Evolutionary conservation across 305 asterid genomes (phyloP), one percentile per base, ranked within the genome.

Genomic region (Rubia occidens): DNA sequence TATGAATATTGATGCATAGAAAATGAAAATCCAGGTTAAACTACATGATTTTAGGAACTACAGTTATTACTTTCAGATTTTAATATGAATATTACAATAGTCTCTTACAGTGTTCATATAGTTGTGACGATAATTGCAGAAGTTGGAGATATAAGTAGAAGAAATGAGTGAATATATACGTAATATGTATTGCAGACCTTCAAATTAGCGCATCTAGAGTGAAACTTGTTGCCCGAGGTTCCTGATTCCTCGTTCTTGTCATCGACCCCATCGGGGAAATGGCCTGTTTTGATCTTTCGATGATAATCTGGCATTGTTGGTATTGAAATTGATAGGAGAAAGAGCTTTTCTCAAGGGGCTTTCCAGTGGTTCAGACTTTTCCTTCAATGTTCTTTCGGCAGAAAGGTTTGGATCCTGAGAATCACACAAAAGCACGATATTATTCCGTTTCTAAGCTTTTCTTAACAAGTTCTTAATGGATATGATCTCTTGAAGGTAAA

Each of bases 201-300:
- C 64, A 91, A 78, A 74, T 68, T 79, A 64, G 85, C 85, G 75
- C 96, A 84, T n/a, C 72, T 85, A 14, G 86, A 71, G 54, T 85
- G 79, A 47, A 89, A 79, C 73, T 83, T 89, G 47, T 87, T 84
- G 0, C 86, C 90, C 42, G 98, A 95, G 32, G 95, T 87, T 69
- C 85, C 85, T 6, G 73, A 53, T 13, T 55, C 76, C 49, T 76
- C 81, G 24, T 67, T 51, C 45, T 71, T 71, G 56, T 84, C 71
- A 66, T 82, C 86, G 17, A 55, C 82, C 40, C 61, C 69, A 56
- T 43, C 20, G 55, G 69, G 71, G 32, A 69, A 6, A 54, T 40
- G 61, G 39, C 56, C 45, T 53, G 68, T 65, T 68, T 70, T 79
- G 77, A 1, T 70, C 79, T 55, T 43, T 69, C 8, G 64, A 37